Percentiles rank a stretch among this genome's conserved stretches.
Conservation (phyloP, 148 eudicot genomes). For the Euryodendron excelsum region DNA sequence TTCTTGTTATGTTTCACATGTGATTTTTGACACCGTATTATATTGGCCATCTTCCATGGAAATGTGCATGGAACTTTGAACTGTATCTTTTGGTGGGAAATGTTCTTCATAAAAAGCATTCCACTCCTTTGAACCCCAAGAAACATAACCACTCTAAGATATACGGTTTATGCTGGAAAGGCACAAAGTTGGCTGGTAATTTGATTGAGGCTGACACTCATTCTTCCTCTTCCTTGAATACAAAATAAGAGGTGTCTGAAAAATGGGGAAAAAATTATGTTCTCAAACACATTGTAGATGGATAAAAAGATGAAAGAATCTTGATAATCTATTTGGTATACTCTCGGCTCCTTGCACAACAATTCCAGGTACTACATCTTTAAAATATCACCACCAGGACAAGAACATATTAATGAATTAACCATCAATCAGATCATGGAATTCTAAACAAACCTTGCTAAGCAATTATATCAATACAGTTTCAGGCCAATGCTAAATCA, state of each 20-base stretch:
- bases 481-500: background rate
- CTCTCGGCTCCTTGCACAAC: background rate
- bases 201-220: background rate
- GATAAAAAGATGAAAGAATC: background rate
- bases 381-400: background rate
- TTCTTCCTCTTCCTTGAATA: background rate
- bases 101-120: too few relatives aligned
- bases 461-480: background rate
- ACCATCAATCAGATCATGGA: background rate
- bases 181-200: background rate
- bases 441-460: background rate
- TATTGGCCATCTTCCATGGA: background rate
- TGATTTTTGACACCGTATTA: background rate
- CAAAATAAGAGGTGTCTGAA: background rate
- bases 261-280: background rate
- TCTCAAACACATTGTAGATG: background rate
- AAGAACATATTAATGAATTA: background rate
- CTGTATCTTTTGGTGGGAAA: too few relatives aligned
- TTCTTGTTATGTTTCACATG: background rate
- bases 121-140: too few relatives aligned
- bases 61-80: background rate
- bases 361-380: background rate
- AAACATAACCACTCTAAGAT: too few relatives aligned
- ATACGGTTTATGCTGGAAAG: too few relatives aligned
- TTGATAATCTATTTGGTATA: background rate